A percentile compares a stretch with the other conserved stretches of the same genome.
These are phyloP conservation scores for Trifolium pratense DNA, from an alignment of 306 rosid genomes.

Conservation along the genomic window DNA sequence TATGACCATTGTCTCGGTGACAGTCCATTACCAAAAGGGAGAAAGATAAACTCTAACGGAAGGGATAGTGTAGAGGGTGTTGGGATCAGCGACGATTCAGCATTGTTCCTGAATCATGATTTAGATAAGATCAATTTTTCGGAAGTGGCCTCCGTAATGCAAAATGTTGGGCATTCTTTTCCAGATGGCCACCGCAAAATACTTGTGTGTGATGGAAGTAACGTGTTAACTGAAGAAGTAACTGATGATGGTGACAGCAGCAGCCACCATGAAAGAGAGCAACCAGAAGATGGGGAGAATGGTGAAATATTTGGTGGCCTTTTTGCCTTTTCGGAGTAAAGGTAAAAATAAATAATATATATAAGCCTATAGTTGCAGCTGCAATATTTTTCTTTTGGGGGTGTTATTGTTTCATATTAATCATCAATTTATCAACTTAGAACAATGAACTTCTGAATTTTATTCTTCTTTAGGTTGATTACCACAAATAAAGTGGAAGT, in stretches of 20 bases:
- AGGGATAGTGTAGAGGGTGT: constrained; percentile 38
- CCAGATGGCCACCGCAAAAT: constrained; percentile 57
- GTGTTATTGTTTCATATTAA: constrained; percentile 1
- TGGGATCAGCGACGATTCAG: constrained; percentile 39
- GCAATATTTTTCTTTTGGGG: constrained; percentile 2
- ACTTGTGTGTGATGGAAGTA: constrained; percentile 48
- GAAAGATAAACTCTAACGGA: constrained; percentile 29
- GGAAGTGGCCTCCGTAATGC: constrained; percentile 48
- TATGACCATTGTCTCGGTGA: constrained; percentile 31
- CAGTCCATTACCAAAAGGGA: constrained; percentile 42
- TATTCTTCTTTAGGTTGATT: constrained; percentile 42
- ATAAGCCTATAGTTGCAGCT: constrained; percentile 25
- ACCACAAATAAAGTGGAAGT: constrained; percentile 1
- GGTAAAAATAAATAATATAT: constrained; percentile 44
- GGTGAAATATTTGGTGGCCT: constrained; percentile 68
- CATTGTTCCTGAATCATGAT: constrained; percentile 41
- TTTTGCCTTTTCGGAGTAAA: constrained; percentile 65
- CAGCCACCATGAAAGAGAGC: constrained; percentile 52
- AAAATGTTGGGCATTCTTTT: constrained; percentile 45
- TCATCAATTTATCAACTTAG: constrained; percentile 14
- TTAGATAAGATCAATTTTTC: constrained; percentile 27
- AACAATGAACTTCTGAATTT: constrained; percentile 19
- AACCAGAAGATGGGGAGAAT: constrained; percentile 53
- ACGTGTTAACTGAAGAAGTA: constrained; percentile 50
- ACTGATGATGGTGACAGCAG: constrained; percentile 64